A percentile compares a stretch with the other conserved stretches of the same genome.
phyloP scores from a whole-genome alignment of 495 filamentous ascomycete species.

The Penicillium atrosanguineum region DNA sequence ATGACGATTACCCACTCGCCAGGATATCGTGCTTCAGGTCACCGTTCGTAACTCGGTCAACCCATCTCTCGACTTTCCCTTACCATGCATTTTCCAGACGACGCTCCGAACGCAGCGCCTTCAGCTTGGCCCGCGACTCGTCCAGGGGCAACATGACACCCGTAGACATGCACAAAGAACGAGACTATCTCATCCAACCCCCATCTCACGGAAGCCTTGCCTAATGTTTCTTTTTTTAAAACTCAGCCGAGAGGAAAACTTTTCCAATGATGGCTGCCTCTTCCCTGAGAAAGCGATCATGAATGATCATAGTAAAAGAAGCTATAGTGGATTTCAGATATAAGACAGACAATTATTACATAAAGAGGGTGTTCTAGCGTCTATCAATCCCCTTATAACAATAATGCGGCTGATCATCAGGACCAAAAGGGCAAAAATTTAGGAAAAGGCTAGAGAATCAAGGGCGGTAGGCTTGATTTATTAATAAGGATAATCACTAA shows the following conservation, averaged over 20 bases:
- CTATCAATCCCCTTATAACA: too few relatives aligned
- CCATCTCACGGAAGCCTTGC: neutral
- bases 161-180: neutral
- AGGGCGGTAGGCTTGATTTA: too few relatives aligned
- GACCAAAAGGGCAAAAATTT: too few relatives aligned
- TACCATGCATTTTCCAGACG: neutral
- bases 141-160: neutral
- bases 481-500: too few relatives aligned
- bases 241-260: neutral
- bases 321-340: too few relatives aligned
- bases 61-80: neutral
- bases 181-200: neutral
- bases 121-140: neutral
- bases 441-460: too few relatives aligned
- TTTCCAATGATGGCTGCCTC: conserved; percentile 2
- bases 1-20: neutral
- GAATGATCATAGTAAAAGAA: too few relatives aligned
- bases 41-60: neutral
- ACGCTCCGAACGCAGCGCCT: neutral
- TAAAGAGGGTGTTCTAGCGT: too few relatives aligned
- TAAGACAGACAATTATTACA: too few relatives aligned
- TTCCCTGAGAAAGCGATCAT: too few relatives aligned
- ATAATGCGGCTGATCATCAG: too few relatives aligned
- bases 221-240: neutral
- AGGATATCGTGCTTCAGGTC: neutral